Base-by-base conservation (phyloP, 805 yeast genomes). In the Kodamaea sagamina region DNA sequence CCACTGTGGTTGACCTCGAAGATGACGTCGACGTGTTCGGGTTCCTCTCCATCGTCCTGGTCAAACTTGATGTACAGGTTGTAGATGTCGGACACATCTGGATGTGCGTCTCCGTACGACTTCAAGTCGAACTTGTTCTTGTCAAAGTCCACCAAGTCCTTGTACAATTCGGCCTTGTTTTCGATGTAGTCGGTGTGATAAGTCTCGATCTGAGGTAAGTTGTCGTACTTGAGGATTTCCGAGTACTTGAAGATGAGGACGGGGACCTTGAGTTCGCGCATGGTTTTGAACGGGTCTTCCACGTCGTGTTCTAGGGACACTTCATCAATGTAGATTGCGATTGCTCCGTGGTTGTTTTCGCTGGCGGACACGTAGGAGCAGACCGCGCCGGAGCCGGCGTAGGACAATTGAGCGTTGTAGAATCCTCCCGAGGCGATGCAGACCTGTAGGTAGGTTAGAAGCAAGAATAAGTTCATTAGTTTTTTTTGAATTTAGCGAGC, bases 221-320 rank as follows among this genome's bases (percentile, higher is more conserved):
- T 47, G 5, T 54, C 34, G 41, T 58, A 54, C 22, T 60, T 49
- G 28, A 39, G 41, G 32, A 61, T 44, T 32, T 62, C 61, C 4
- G 49, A 40, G 42, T 57, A 55, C 34, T 52, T 55, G 46, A 62
- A 55, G 21, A 64, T 52, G 19, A 61, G 42, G 1, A 51, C 47
- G 9, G 68, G 67, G 38, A 61, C 19, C 34, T 29, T 29, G 19
- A 29, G 3, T 3, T 29, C 34, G 12, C 19, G 6, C 34, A 29
- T 4, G 19, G 15, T 15, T 17, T 13, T 15, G 17, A 13, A 3
- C 2, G 34, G 21, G 17, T 29, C 34, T 15, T 29, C 21, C 19
- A 17, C 17, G 18, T 15, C 19, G 2, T 15, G 19, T 2, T 4
- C 19, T 6, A 29, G 34, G 15, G 4, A 10, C 6, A 29, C 19